These are phyloP conservation scores for Jamesozyma spencerorum DNA, from an alignment of 805 yeast genomes.

Conservation along the genomic window DNA sequence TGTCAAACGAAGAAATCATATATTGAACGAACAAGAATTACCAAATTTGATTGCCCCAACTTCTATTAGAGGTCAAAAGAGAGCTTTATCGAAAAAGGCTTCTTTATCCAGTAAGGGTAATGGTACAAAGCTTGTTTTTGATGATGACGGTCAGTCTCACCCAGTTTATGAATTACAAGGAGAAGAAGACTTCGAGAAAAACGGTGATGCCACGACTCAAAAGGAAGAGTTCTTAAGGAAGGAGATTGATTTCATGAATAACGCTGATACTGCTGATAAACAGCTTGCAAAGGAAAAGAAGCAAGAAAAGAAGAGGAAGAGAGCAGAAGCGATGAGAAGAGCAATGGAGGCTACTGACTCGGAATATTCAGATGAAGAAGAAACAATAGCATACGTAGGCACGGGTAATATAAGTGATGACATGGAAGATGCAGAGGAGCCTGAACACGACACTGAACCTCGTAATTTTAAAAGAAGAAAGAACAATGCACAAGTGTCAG, in stretches of 20 bases:
- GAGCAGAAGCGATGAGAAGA: constrained; percentile 67
- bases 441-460: constrained; percentile 20
- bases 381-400: constrained; percentile 26
- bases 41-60: constrained; percentile 56
- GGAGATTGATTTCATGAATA: constrained; percentile 61
- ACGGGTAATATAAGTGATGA: constrained; percentile 34
- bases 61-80: constrained; percentile 77
- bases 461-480: constrained; percentile 23
- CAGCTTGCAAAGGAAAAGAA: constrained; percentile 64
- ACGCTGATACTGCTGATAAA: constrained; percentile 72
- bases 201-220: constrained; percentile 60
- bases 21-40: constrained; percentile 50
- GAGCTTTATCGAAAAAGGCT: constrained; percentile 78
- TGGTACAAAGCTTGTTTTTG: constrained; percentile 75
- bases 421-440: constrained; percentile 29
- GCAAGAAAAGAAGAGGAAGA: constrained; percentile 78
- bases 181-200: constrained; percentile 72
- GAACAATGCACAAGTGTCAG: constrained; percentile 5
- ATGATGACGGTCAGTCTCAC: constrained; percentile 91
- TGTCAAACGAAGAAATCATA: constrained; percentile 72
- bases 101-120: constrained; percentile 52
- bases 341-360: constrained; percentile 32
- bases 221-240: constrained; percentile 55
- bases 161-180: constrained; percentile 84
- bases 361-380: constrained; percentile 20